Base-by-base conservation (phyloP, 768 basidiomycete species). In the Phallus indusiatus region DNA sequence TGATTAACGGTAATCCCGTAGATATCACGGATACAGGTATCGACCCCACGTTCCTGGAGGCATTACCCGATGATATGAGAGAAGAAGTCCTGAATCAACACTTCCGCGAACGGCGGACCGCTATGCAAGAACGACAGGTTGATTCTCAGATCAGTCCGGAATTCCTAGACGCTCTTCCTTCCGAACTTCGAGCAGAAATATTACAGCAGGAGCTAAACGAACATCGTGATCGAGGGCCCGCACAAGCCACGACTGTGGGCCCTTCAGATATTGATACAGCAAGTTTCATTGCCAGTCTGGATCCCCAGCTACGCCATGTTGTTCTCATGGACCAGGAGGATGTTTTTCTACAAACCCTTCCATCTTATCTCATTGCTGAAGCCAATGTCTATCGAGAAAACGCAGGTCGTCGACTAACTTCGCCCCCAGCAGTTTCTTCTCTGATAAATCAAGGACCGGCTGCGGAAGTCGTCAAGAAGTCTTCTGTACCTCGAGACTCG, bases 21-120 rank as follows among this genome's bases (percentile, higher is more conserved):
- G 96, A 99, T 68, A 99, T 99, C 69, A 99, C 96, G 1, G 94
- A 98, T 66, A 95, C 94, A 37, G 96, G 96, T 5, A 97, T 99
- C 67, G 96, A 99, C 69, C 92, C 94, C 1, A 94, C 92, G 5
- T 99, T 99, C 80, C 76, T 99, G 59, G 94, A 97, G 73, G 96
- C 96, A 22, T 74, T 99, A 9, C 96, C 96, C 0, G 96, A 99
- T 68, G 95, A 98, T 64, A 98, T 99, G 88, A 84, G 96, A 54
- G 95, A 96, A 68, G 96, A 99, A 68, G 93, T 99, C 36, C 78
- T 99, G 55, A 94, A 94, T 66, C 96, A 99, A 67, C 95, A 99
- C 67, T 85, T 97, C 64, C 86, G 94, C 9, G 96, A 98, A 65
- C 90, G 86, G 61, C 85, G 87, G 46, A 84, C 89, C 11, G 84